Conservation (phyloP, 2,329 filamentous ascomycete species). For the Periconia macrospinosa region DNA sequence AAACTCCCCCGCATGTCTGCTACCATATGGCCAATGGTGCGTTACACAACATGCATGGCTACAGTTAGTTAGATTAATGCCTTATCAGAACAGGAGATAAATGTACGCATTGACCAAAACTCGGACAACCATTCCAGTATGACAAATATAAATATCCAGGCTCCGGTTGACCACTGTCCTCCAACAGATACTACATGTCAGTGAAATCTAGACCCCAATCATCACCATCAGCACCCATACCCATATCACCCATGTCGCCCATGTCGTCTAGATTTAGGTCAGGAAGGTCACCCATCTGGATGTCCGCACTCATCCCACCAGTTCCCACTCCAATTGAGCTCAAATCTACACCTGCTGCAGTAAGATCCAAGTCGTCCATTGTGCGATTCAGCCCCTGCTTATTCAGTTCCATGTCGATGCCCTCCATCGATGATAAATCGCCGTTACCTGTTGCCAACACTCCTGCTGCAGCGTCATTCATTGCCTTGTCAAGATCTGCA, state of each 20-base stretch:
- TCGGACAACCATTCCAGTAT: too few species aligned
- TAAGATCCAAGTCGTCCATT: constrained; percentile 32
- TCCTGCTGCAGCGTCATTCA: constrained; percentile 40
- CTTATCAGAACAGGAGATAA: too few species aligned
- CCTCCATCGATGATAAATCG: constrained; percentile 19
- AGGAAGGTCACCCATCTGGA: constrained; percentile 27
- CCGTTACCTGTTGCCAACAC: constrained; percentile 27
- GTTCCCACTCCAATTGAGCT: constrained; percentile 35
- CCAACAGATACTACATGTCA: constrained; percentile 25
- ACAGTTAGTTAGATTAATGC: too few species aligned
- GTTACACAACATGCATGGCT: too few species aligned
- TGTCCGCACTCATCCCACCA: constrained; percentile 18
- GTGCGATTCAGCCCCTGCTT: constrained; percentile 37
- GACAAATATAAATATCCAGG: too few species aligned
- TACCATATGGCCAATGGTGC: too few species aligned
- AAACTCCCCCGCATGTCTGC: too few species aligned
- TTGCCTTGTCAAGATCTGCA: constrained; percentile 37
- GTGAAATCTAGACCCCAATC: constrained; percentile 49
- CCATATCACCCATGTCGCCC: constrained; percentile 31
- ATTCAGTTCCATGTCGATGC: constrained; percentile 18
- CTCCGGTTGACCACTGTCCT: too few species aligned
- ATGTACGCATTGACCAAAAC: too few species aligned
- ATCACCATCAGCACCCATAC: constrained; percentile 31
- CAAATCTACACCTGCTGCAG: constrained; percentile 24
- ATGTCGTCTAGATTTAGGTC: constrained; percentile 34